phyloP scores from a whole-genome alignment of 257 asterid genomes.

The Verbena officinalis region DNA sequence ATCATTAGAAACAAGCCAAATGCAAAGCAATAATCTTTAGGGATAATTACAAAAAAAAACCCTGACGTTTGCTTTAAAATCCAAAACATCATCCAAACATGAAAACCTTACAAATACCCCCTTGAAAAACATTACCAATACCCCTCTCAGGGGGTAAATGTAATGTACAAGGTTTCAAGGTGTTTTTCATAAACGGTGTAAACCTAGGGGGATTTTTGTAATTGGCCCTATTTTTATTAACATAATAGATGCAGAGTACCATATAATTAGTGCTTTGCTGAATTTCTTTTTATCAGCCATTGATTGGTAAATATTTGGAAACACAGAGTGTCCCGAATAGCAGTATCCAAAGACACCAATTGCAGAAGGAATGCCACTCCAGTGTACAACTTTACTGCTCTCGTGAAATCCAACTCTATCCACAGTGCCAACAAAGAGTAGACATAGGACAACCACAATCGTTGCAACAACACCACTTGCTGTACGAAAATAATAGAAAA shows the following conservation, averaged over 20 bases:
- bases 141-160: too few relatives aligned
- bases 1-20: not conserved
- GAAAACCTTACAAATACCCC: too few relatives aligned
- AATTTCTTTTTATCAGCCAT: conserved; percentile 90
- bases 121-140: too few relatives aligned
- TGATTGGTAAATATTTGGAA: conserved; percentile 95
- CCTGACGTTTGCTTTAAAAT: too few relatives aligned
- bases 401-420: conserved; percentile 70
- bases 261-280: conserved; percentile 59
- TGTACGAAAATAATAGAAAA: conserved; percentile 36
- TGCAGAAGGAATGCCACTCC: conserved; percentile 83
- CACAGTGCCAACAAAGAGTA: conserved; percentile 58
- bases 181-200: too few relatives aligned
- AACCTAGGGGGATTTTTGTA: too few relatives aligned
- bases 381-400: conserved; percentile 48
- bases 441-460: conserved; percentile 52
- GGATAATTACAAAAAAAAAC: too few relatives aligned
- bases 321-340: conserved; percentile 86
- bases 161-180: too few relatives aligned
- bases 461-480: conserved; percentile 87
- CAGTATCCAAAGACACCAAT: conserved; percentile 89
- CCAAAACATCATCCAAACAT: too few relatives aligned
- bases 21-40: too few relatives aligned
- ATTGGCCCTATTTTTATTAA: not conserved
- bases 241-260: conserved; percentile 39